Conservation (phyloP, 306 rosid species). For the Benincasa hispida region DNA sequence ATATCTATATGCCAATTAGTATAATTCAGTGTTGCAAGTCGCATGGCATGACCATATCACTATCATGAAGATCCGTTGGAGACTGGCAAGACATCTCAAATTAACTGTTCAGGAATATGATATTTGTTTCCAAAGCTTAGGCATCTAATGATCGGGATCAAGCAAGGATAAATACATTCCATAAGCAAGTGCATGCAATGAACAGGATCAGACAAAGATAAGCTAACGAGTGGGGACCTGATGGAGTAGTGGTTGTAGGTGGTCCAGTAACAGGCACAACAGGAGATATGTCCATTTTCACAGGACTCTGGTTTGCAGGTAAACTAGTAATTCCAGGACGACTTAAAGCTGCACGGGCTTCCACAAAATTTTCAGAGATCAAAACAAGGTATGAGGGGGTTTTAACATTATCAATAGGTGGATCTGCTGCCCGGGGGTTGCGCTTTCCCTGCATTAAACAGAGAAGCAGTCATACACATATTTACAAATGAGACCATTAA, state of each 20-base stretch:
- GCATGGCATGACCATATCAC: background rate
- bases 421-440: conserved; percentile 49
- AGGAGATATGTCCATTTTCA: conserved; percentile 66
- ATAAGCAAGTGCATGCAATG: background rate
- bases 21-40: background rate
- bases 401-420: conserved; percentile 52
- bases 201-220: background rate
- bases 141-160: background rate
- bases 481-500: background rate
- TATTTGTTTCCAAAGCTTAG: background rate
- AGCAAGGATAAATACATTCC: background rate
- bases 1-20: background rate
- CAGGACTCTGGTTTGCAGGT: conserved; percentile 71
- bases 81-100: background rate
- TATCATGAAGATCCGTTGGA: background rate
- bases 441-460: conserved; percentile 61
- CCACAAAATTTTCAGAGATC: conserved; percentile 78
- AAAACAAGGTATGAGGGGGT: conserved; percentile 54
- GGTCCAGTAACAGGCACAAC: conserved; percentile 58
- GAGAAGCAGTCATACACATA: background rate
- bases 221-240: conserved; percentile 35
- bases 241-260: conserved; percentile 56
- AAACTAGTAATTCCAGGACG: conserved; percentile 62
- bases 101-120: background rate
- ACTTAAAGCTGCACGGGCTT: conserved; percentile 66